Base-by-base conservation (phyloP, 331 rosid species). In the Stylosanthes scabra region DNA sequence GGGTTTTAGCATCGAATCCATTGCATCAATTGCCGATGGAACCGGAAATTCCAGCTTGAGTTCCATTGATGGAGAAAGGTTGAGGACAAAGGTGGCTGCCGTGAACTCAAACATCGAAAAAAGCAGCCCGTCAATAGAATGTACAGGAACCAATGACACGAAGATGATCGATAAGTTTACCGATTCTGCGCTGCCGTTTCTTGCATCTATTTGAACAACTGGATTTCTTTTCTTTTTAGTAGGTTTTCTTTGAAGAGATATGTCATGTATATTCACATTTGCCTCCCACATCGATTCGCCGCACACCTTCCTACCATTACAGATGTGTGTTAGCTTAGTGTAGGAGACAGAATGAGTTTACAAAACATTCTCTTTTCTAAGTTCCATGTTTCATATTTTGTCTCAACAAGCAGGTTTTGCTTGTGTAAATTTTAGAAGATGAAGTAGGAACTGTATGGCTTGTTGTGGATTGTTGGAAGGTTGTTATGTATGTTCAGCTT, bases 401-500 rank as follows among this genome's bases (percentile, higher is more conserved):
- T 75, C 68, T 79, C 71, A 59, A 64, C 77, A 67, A 62, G 81
- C 75, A 65, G 51, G 76, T 64, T 82, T 82, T 78, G 74, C 79
- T 78, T 77, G 78, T 86, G 88, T 86, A 86, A 63, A 88, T 83
- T 31, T 31, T 70, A 63, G 61, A 58, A 79, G 63, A 64, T 81
- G 74, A 47, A 29, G 81, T 63, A 79, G 76, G 83, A 68, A 65
- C 66, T 72, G 47, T 78, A 70, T 76, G 85, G 85, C 45, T 85
- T 68, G 74, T 78, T 83, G 76, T 81, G 83, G 70, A 78, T 73
- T 78, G 65, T 55, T 61, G 20, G 61, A 39, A 78, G 74, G 57
- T 70, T 74, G 39, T 5, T 74, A 37, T 68, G 88, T 86, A 37
- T 68, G 88, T 86, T 85, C 92, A 90, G 92, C 77, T 80, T 76